phyloP scores from a whole-genome alignment of 2,329 filamentous ascomycete genomes.

The Fusarium succisae region DNA sequence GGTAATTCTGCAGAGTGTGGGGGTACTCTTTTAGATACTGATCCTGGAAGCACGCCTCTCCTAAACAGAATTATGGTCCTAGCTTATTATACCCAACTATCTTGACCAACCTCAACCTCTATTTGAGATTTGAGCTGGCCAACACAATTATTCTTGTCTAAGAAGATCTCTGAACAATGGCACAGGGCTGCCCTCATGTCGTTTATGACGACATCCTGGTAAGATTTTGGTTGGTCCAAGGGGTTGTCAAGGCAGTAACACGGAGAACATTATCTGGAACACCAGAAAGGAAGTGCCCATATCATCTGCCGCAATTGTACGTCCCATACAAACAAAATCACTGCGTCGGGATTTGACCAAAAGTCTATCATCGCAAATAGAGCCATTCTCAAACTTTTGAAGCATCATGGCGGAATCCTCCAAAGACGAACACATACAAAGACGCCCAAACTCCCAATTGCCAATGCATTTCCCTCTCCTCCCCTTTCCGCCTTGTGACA shows the following conservation, averaged over 20 bases:
- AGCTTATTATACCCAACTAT: background rate
- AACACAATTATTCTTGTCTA: background rate
- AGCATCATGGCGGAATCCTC: background rate
- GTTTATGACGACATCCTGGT: background rate
- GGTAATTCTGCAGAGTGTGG: background rate
- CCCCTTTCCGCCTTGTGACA: background rate
- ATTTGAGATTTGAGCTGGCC: background rate
- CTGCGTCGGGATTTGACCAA: background rate
- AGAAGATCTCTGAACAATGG: background rate
- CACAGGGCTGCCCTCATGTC: background rate
- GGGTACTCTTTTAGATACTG: background rate
- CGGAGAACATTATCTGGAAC: background rate
- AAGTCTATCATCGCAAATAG: background rate
- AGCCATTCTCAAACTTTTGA: background rate
- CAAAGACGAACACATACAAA: constrained; percentile 12
- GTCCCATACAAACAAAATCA: background rate
- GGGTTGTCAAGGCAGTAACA: background rate
- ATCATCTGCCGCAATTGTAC: background rate
- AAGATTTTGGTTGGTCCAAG: background rate
- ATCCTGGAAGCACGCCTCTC: background rate
- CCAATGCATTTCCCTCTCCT: constrained; percentile 3
- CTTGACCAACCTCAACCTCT: background rate
- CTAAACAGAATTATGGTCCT: background rate
- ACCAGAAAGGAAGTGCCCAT: background rate
- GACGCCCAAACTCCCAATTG: constrained; percentile 37